A percentile compares a stretch with the other conserved stretches of the same genome.
Evolutionary conservation across 169 alveolate species (phyloP).

Genomic region (Plasmodium sp.): DNA sequence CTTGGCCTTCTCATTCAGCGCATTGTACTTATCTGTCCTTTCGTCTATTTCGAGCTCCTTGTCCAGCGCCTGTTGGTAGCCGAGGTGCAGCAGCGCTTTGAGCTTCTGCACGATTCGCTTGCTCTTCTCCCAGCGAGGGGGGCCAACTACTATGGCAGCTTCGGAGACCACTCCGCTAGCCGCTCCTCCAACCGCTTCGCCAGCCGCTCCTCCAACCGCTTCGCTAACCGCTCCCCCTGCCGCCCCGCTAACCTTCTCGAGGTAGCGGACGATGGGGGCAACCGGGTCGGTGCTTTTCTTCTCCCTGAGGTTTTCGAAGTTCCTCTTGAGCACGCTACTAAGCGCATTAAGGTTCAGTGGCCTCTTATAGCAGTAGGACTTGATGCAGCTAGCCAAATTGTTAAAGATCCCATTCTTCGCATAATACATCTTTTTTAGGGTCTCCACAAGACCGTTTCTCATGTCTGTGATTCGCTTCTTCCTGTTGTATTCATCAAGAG

Average conservation of each 20-base stretch:
- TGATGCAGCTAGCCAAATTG: conserved; percentile 18
- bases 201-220: not conserved
- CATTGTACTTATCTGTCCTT: not conserved
- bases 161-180: not conserved
- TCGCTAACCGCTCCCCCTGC: too few species aligned
- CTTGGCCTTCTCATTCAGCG: conserved; percentile 27
- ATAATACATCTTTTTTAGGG: not conserved
- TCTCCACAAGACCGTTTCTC: conserved; percentile 17
- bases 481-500: not conserved
- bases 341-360: not conserved
- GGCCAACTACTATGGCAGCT: too few species aligned
- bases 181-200: not conserved
- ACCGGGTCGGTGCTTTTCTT: not conserved
- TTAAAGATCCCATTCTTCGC: conserved; percentile 3
- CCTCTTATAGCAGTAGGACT: conserved; percentile 13
- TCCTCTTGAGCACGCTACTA: not conserved
- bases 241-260: conserved; percentile 29
- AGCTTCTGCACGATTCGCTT: conserved; percentile 71
- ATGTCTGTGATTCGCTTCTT: conserved; percentile 5
- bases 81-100: conserved; percentile 55
- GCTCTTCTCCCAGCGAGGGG: conserved; percentile 34
- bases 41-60: conserved; percentile 11
- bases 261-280: not conserved
- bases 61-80: conserved; percentile 9
- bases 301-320: conserved; percentile 3